phyloP scores from a whole-genome alignment of 148 eudicot species.

The Fagopyrum tataricum region DNA sequence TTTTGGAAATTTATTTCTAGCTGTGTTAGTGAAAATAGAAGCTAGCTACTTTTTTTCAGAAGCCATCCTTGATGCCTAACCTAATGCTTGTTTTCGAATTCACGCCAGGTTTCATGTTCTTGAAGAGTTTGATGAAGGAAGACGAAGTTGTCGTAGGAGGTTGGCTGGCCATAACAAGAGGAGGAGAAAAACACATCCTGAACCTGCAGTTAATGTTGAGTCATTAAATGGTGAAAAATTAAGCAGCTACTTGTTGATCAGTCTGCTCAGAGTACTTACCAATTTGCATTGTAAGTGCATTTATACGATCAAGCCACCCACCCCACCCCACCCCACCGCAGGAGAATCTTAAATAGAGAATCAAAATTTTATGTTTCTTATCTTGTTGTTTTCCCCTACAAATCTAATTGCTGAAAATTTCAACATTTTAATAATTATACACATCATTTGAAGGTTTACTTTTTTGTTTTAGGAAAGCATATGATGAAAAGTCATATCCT shows the following conservation, averaged over 20 bases:
- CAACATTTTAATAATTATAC: not conserved
- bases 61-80: conserved; percentile 4
- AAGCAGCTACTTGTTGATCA: conserved; percentile 50
- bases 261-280: conserved; percentile 65
- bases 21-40: not conserved
- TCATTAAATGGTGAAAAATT: conserved; percentile 48
- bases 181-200: conserved; percentile 80
- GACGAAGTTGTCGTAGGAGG: conserved; percentile 94
- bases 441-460: not conserved
- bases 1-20: too few relatives aligned
- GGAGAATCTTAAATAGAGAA: not conserved
- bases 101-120: conserved; percentile 76
- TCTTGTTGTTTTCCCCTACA: too few relatives aligned
- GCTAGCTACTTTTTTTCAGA: not conserved
- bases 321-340: too few relatives aligned
- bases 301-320: too few relatives aligned
- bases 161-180: conserved; percentile 88
- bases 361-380: too few relatives aligned
- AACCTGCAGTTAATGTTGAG: conserved; percentile 36
- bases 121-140: conserved; percentile 95
- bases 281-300: conserved; percentile 60
- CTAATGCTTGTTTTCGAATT: not conserved
- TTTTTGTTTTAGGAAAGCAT: not conserved
- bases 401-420: not conserved
- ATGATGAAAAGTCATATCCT: not conserved